These are phyloP conservation scores for Dioszegia hungarica DNA, from an alignment of 768 basidiomycete genomes.

Conservation along the genomic window DNA sequence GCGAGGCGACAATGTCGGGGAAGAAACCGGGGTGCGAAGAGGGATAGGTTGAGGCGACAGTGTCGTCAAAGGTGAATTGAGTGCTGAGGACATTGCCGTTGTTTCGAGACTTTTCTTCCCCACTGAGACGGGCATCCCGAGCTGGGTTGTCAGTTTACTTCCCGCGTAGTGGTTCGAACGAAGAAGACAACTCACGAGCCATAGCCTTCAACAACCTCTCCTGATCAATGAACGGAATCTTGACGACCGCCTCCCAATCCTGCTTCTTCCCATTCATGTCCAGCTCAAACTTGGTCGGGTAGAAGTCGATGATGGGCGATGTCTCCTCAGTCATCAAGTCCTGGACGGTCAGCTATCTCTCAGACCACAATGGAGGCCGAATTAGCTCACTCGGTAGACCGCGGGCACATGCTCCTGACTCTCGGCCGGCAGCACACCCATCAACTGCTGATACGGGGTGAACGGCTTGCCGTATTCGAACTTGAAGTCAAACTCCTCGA, in stretches of 20 bases:
- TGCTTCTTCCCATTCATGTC: constrained; percentile 98
- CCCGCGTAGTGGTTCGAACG: not conserved
- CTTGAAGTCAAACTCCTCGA: constrained; percentile 75
- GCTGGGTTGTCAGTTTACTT: constrained; percentile 52
- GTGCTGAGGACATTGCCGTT: constrained; percentile 67
- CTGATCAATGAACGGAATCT: constrained; percentile 96
- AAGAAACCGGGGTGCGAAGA: constrained; percentile 94
- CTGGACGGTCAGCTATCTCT: constrained; percentile 50
- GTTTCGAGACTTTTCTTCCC: constrained; percentile 73
- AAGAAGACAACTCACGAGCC: constrained; percentile 56
- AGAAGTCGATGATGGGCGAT: constrained; percentile 90
- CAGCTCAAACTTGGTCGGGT: constrained; percentile 81
- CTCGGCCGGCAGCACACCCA: constrained; percentile 92
- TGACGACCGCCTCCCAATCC: constrained; percentile 98
- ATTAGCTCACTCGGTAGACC: constrained; percentile 69
- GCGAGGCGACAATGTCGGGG: constrained; percentile 75
- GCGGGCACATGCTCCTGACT: constrained; percentile 80
- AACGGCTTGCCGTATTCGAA: constrained; percentile 87
- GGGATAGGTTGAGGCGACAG: constrained; percentile 66
- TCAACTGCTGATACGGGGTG: constrained; percentile 87
- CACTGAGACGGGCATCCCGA: constrained; percentile 69
- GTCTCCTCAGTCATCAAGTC: constrained; percentile 80
- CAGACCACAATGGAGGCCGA: not conserved
- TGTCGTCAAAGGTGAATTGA: constrained; percentile 66
- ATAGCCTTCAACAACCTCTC: constrained; percentile 72